Evolutionary conservation across 345 rosid species (phyloP).

Genomic region (Citrus maxima): DNA sequence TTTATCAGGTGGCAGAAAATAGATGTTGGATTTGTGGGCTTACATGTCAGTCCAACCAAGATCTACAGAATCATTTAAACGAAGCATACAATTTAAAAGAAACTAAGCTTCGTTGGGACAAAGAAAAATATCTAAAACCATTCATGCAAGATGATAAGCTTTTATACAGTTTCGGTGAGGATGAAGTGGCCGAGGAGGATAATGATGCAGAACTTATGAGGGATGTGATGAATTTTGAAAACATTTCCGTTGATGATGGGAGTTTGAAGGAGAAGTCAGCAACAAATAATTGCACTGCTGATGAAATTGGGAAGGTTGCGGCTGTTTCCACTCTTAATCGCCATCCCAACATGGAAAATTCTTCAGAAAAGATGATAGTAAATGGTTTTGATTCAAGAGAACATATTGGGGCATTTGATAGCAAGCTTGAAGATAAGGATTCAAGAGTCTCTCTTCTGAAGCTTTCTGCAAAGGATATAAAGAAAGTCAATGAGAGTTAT

Average conservation of each 20-base stretch:
- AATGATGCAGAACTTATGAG: conserved; percentile 28
- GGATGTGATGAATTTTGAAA: conserved; percentile 48
- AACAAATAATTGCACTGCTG: conserved; percentile 15
- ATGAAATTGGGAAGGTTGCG: conserved; percentile 26
- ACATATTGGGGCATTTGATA: conserved; percentile 17
- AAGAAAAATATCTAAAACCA: conserved; percentile 72
- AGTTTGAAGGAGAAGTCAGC: conserved; percentile 24
- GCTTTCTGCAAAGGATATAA: conserved; percentile 41
- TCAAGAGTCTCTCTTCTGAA: conserved; percentile 29
- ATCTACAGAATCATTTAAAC: conserved; percentile 48
- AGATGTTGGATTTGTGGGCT: conserved; percentile 69
- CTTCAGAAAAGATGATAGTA: conserved; percentile 18
- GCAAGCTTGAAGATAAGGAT: conserved; percentile 20
- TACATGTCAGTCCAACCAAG: conserved; percentile 36
- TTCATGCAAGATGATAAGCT: conserved; percentile 76
- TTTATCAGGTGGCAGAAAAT: conserved; percentile 66
- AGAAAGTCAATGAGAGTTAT: conserved; percentile 71
- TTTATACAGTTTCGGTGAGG: conserved; percentile 70
- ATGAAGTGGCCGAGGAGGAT: conserved; percentile 68
- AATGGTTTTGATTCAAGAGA: conserved; percentile 28
- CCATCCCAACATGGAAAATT: conserved; percentile 20
- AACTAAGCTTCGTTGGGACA: conserved; percentile 40
- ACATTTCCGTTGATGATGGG: conserved; percentile 35
- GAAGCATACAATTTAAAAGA: conserved; percentile 29
- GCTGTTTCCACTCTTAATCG: conserved; percentile 33